Conservation (phyloP, 2,329 filamentous ascomycete species). For the Aspergillus ruber region DNA sequence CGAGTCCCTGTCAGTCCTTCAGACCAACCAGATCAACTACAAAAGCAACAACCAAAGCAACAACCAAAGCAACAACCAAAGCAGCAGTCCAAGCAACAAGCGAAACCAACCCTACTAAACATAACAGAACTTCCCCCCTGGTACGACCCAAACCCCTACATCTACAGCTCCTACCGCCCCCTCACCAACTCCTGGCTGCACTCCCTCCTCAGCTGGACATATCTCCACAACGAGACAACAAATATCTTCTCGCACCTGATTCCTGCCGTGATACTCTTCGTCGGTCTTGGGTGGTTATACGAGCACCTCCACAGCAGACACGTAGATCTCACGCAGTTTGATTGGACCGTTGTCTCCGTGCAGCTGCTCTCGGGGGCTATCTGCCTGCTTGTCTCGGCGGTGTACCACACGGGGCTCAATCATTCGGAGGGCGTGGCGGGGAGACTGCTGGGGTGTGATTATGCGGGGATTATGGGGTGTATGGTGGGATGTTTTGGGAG, state of each 20-base stretch:
- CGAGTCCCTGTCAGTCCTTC: not conserved
- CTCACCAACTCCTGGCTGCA: constrained; percentile 29
- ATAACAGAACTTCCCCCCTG: constrained; percentile 37
- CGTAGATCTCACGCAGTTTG: constrained; percentile 2
- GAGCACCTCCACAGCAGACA: constrained; percentile 6
- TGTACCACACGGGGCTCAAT: constrained; percentile 30
- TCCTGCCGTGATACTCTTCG: constrained; percentile 27
- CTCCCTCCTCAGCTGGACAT: constrained; percentile 37
- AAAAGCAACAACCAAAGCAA: not conserved
- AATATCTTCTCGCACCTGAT: constrained; percentile 44
- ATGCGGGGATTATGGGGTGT: constrained; percentile 26
- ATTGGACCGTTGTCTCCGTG: constrained; percentile 12
- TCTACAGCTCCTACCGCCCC: constrained; percentile 40
- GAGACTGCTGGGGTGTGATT: constrained; percentile 24
- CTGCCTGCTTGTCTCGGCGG: constrained; percentile 28
- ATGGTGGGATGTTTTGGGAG: constrained; percentile 30
- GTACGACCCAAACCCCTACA: constrained; percentile 39
- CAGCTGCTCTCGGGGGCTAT: constrained; percentile 20
- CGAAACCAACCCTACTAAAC: constrained; percentile 16
- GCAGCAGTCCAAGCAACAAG: too few species aligned
- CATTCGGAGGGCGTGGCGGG: constrained; percentile 22
- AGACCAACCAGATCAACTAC: not conserved
- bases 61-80: too few species aligned
- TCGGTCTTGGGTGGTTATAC: constrained; percentile 4
- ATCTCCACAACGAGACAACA: constrained; percentile 40